Percentiles rank a stretch among this genome's conserved stretches.
Evolutionary conservation across 306 rosid genomes (phyloP).

Genomic region (Rubus idaeus): DNA sequence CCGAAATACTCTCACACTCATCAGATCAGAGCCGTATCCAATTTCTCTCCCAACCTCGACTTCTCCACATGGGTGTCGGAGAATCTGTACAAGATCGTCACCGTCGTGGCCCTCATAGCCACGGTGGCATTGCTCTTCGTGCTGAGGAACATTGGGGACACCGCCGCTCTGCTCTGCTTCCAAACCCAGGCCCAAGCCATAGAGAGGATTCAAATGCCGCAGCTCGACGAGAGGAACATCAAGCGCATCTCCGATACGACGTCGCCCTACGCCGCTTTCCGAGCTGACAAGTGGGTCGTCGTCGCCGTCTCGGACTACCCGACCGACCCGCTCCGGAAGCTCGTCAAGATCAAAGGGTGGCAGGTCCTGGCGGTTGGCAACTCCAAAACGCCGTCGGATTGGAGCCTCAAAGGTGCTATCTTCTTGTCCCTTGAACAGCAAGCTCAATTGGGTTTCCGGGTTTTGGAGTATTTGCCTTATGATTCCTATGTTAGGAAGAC

Average conservation of each 20-base stretch:
- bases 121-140: slow-evolving; percentile 76
- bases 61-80: slow-evolving; percentile 84
- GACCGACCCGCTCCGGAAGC: slow-evolving; percentile 54
- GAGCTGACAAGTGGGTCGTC: slow-evolving; percentile 84
- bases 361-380: slow-evolving; percentile 87
- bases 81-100: slow-evolving; percentile 55
- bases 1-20: slow-evolving; percentile 39
- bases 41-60: slow-evolving; percentile 56
- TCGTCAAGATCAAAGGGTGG: slow-evolving; percentile 81
- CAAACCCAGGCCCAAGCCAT: slow-evolving; percentile 55
- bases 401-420: slow-evolving; percentile 87
- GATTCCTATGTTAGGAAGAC: slow-evolving; percentile 88
- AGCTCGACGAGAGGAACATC: slow-evolving; percentile 37
- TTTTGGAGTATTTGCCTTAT: slow-evolving; percentile 78
- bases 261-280: slow-evolving; percentile 58
- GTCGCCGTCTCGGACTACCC: slow-evolving; percentile 82
- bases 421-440: slow-evolving; percentile 84
- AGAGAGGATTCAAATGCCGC: slow-evolving; percentile 74
- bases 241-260: slow-evolving; percentile 49
- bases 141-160: slow-evolving; percentile 82
- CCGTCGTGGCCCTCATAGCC: slow-evolving; percentile 45
- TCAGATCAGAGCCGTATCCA: slow-evolving; percentile 40
- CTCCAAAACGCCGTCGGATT: slow-evolving; percentile 80
- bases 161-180: slow-evolving; percentile 87
- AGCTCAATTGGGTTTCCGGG: slow-evolving; percentile 76